phyloP scores from a whole-genome alignment of 176 grass and related monocot genomes.

The Poa annua region DNA sequence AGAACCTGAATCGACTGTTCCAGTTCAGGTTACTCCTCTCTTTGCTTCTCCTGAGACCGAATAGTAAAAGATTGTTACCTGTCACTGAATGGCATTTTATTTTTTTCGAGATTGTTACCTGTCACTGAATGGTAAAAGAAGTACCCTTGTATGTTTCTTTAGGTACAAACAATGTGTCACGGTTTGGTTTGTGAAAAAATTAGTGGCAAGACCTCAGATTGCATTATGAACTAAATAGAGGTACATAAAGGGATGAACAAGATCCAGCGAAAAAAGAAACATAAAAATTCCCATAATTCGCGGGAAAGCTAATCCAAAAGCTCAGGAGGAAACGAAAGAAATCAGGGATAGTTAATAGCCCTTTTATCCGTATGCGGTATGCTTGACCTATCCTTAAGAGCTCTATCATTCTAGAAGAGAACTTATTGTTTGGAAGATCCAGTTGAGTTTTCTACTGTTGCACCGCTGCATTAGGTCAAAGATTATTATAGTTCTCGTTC shows the following conservation, averaged over 20 bases:
- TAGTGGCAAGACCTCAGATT: background rate
- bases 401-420: background rate
- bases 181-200: background rate
- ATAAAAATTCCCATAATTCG: background rate
- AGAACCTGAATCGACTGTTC: background rate
- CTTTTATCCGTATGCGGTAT: background rate
- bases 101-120: background rate
- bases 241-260: conserved; percentile 13
- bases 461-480: background rate
- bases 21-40: conserved; percentile 13
- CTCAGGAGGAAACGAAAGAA: background rate
- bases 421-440: conserved; percentile 8
- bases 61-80: background rate
- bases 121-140: background rate
- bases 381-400: background rate
- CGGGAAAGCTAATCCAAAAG: background rate
- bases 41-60: no score
- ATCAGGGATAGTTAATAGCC: background rate
- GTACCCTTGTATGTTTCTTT: background rate
- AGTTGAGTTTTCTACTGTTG: background rate
- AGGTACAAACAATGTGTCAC: background rate
- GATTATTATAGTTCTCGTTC: background rate
- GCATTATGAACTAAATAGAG: conserved; percentile 6
- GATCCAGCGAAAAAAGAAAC: background rate
- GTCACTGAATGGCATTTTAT: background rate